These are phyloP conservation scores for Sclerotinia nivalis DNA, from an alignment of 2,329 filamentous ascomycete genomes.

Conservation along the genomic window DNA sequence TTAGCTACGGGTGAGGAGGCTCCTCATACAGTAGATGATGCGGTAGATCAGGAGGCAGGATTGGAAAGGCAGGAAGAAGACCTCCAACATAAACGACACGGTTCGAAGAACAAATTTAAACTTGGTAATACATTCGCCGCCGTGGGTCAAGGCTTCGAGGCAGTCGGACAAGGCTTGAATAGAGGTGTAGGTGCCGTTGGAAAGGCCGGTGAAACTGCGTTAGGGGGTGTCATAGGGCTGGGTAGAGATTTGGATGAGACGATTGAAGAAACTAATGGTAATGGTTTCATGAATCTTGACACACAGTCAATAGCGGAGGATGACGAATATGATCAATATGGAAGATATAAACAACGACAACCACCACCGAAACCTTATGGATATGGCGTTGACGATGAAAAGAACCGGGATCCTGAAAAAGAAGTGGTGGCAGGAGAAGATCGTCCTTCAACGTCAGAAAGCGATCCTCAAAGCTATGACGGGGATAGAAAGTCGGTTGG, in stretches of 20 bases:
- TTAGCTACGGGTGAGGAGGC: constrained; percentile 54
- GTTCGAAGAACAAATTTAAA: constrained; percentile 33
- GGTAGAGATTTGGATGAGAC: constrained; percentile 53
- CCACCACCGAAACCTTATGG: constrained; percentile 28
- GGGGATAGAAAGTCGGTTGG: constrained; percentile 29
- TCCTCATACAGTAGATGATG: constrained; percentile 53
- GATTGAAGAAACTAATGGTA: constrained; percentile 55
- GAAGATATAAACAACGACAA: constrained; percentile 32
- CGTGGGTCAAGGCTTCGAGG: constrained; percentile 38
- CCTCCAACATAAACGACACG: constrained; percentile 14
- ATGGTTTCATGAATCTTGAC: constrained; percentile 43
- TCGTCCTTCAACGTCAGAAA: constrained; percentile 19
- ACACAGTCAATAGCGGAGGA: constrained; percentile 29
- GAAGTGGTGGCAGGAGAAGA: constrained; percentile 22
- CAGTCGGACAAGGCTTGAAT: constrained; percentile 35
- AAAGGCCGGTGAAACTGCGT: constrained; percentile 47
- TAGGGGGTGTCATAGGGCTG: constrained; percentile 49
- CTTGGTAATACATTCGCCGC: constrained; percentile 34
- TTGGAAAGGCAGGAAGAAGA: constrained; percentile 28
- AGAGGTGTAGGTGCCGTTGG: constrained; percentile 36
- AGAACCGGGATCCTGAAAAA: constrained; percentile 21
- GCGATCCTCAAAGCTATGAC: not conserved
- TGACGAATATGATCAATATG: constrained; percentile 38
- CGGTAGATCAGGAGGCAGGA: constrained; percentile 45
- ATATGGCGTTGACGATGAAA: constrained; percentile 31